Base-by-base conservation (phyloP, 2,329 filamentous ascomycete species). In the Didymella exigua region DNA sequence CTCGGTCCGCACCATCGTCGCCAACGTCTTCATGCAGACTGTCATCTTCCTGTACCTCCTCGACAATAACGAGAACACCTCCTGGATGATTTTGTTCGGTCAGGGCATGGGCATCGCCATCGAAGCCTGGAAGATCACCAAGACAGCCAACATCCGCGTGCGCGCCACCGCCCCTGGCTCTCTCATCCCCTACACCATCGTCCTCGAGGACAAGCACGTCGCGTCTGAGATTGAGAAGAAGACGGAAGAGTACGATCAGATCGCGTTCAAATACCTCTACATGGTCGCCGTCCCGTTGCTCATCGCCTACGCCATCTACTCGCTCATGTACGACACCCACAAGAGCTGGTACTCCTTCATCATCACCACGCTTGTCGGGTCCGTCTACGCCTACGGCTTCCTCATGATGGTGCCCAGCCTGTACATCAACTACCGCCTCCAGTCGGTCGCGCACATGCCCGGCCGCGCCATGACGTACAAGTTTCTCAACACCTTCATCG, bases 351-450 rank as follows among this genome's bases (percentile, higher is more conserved):
- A 97, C 79, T 95, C 89, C 37, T 99, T 93, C 81, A 84, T 96
- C 75, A 96, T 99, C 73, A 87, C 95, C 21, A 98, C 93, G 0
- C 86, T 99, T 9, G 95, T 99, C 19, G 95, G 93, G 10, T 93
- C 89, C 37, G 95, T 99, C 46, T 99, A 99, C 75, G 93, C 95
- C 0, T 99, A 99, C 73, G 95, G 95, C 4, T 99, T 99, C 83
- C 80, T 99, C 58, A 96, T 99, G 92, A 99, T 99, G 95, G 89
- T 99, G 8, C 95, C 95, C 13, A 89, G 87, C 56, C 82, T 99
- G 29, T 99, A 98, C 81, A 99, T 99, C 86, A 99, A 99, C 83
- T 99, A 99, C 81, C 88, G 93, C 11, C 86, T 99, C 65, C 96
- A 86, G 75, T 84, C 80, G 64, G 91, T 98, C 29, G 95, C 95